Conservation (phyloP, 169 alveolate genomes). For the Babesia ovis region DNA sequence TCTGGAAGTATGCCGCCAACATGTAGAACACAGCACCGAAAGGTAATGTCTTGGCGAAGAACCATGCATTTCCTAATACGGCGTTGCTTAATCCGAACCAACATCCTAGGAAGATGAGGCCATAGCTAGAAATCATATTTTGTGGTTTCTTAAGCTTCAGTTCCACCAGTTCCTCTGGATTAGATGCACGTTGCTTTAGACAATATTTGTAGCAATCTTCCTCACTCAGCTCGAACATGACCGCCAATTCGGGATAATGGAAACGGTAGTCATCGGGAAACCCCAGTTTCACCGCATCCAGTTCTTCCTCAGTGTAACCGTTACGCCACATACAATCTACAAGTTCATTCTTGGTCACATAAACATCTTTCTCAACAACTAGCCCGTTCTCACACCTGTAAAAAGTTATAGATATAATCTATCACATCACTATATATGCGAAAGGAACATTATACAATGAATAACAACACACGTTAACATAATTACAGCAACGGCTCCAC, state of each 20-base stretch:
- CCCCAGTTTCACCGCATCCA: constrained; percentile 83
- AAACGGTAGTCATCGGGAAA: constrained; percentile 82
- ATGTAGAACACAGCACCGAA: constrained; percentile 86
- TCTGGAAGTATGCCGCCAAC: constrained; percentile 86
- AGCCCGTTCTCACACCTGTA: constrained; percentile 84
- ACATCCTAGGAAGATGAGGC: constrained; percentile 83
- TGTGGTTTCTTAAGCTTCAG: constrained; percentile 75
- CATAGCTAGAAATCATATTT: constrained; percentile 81
- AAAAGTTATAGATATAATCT: too few relatives aligned
- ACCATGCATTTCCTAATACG: constrained; percentile 86
- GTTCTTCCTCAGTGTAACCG: constrained; percentile 81
- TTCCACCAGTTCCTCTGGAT: constrained; percentile 82
- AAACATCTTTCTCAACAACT: constrained; percentile 85
- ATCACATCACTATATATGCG: neutral
- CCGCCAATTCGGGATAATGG: constrained; percentile 86
- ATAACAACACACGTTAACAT: neutral
- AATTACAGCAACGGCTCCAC: neutral
- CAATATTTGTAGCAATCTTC: constrained; percentile 85
- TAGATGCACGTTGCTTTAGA: constrained; percentile 79
- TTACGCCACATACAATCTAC: constrained; percentile 82
- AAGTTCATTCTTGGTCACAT: constrained; percentile 81
- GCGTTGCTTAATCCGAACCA: constrained; percentile 85
- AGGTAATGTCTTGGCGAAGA: constrained; percentile 84
- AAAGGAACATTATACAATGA: neutral
- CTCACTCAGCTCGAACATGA: constrained; percentile 78